These are phyloP conservation scores for Fusarium nurragi DNA, from an alignment of 2,329 filamentous ascomycete species.

Conservation along the genomic window DNA sequence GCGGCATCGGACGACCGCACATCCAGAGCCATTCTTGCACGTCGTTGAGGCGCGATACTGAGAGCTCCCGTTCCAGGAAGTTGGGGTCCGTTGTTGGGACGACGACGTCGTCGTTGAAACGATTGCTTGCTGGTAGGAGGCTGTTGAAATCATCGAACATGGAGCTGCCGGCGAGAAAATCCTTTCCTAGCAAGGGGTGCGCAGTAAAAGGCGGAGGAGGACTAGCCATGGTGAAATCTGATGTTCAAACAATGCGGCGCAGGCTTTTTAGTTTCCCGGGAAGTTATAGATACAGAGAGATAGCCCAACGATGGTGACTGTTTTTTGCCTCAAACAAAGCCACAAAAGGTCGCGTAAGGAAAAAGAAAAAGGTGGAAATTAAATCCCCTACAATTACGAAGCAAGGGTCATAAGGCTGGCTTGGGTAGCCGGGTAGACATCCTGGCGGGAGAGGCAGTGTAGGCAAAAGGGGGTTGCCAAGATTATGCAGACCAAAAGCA, in stretches of 20 bases:
- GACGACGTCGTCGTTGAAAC: constrained; percentile 28
- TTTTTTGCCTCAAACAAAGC: not conserved
- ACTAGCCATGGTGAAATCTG: constrained; percentile 7
- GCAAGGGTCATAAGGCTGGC: constrained; percentile 28
- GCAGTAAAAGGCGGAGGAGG: constrained; percentile 26
- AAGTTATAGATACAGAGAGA: not conserved
- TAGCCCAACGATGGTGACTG: not conserved
- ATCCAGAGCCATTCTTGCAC: constrained; percentile 36
- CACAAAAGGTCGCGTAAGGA: not conserved
- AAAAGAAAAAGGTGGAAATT: constrained; percentile 19
- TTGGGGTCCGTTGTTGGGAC: constrained; percentile 26
- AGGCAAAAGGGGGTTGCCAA: not conserved
- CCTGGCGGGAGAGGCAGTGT: not conserved
- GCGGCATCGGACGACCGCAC: constrained; percentile 46
- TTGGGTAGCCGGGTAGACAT: not conserved
- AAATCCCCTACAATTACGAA: constrained; percentile 3
- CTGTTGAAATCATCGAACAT: not conserved
- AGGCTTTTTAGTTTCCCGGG: not conserved
- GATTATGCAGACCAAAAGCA: not conserved
- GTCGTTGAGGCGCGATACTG: constrained; percentile 30
- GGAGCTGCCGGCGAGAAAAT: not conserved
- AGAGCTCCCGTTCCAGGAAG: constrained; percentile 27
- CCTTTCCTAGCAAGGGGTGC: constrained; percentile 4
- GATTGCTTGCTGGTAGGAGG: constrained; percentile 25
- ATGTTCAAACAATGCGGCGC: not conserved